phyloP scores from a whole-genome alignment of 1,284 basidiomycete genomes.

The Boletus smithii region DNA sequence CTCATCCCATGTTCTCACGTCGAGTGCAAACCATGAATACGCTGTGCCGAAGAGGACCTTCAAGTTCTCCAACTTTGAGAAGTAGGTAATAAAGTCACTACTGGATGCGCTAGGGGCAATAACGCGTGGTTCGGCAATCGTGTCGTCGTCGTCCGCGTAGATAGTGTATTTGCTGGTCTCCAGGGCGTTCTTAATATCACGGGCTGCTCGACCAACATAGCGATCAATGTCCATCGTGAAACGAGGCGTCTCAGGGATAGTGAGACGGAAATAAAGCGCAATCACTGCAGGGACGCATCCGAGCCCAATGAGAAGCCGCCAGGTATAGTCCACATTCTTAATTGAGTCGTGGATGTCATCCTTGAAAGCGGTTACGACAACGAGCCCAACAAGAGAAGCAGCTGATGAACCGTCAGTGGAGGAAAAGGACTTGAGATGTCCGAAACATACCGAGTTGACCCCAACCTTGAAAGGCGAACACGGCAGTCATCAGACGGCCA shows the following conservation, averaged over 20 bases:
- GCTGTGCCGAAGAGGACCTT: conserved; percentile 44
- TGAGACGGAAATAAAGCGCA: conserved; percentile 52
- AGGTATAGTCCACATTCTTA: conserved; percentile 36
- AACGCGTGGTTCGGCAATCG: conserved; percentile 36
- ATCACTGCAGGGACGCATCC: conserved; percentile 47
- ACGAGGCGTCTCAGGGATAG: conserved; percentile 54
- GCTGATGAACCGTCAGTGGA: conserved; percentile 22
- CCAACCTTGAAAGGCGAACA: conserved; percentile 52
- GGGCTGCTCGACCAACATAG: conserved; percentile 51
- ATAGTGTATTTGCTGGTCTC: conserved; percentile 36
- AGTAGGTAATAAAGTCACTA: conserved; percentile 44
- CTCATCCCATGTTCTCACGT: conserved; percentile 32
- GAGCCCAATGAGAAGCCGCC: conserved; percentile 50
- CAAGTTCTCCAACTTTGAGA: conserved; percentile 40
- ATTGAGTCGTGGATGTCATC: conserved; percentile 36
- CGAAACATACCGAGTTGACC: conserved; percentile 43
- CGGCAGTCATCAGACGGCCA: conserved; percentile 52
- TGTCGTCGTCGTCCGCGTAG: conserved; percentile 37
- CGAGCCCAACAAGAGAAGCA: conserved; percentile 51
- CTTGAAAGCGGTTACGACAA: conserved; percentile 55
- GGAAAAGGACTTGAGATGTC: conserved; percentile 18
- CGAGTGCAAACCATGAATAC: conserved; percentile 61
- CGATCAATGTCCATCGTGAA: conserved; percentile 70
- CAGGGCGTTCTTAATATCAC: conserved; percentile 50
- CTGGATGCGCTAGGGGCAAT: conserved; percentile 43